Evolutionary conservation across 2,329 filamentous ascomycete species (phyloP).

Genomic region (Microthyrium microscopicum): DNA sequence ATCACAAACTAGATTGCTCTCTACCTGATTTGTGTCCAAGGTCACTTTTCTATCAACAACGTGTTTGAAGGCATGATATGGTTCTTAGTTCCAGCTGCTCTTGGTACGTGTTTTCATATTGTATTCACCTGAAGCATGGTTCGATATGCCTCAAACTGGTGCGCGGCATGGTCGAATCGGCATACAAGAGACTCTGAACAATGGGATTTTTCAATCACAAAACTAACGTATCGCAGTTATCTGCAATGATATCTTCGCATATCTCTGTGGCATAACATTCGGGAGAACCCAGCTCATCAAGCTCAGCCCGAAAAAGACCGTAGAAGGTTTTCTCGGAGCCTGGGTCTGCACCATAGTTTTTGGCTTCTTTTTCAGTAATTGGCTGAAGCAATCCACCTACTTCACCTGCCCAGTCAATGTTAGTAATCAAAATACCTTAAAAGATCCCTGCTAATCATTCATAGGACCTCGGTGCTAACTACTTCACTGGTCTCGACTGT

Average conservation of each 20-base stretch:
- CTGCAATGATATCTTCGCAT: constrained; percentile 97
- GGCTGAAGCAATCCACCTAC: constrained; percentile 83
- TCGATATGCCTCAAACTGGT: too few relatives aligned
- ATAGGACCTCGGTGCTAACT: constrained; percentile 73
- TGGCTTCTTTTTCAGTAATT: constrained; percentile 62
- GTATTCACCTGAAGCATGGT: too few relatives aligned
- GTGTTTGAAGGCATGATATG: constrained; percentile 99
- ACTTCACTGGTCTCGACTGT: constrained; percentile 81
- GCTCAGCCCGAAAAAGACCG: constrained; percentile 96
- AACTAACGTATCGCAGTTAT: too few relatives aligned
- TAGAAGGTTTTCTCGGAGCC: constrained; percentile 90
- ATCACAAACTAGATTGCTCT: too few relatives aligned
- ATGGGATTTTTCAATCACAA: too few relatives aligned
- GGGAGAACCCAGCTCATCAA: constrained; percentile 95
- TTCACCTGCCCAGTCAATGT: constrained; percentile 95
- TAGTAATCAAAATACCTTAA: constrained; percentile 15
- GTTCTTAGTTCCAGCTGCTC: constrained; percentile 90
- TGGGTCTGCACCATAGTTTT: constrained; percentile 92
- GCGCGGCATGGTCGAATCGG: too few relatives aligned
- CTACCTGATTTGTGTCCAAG: constrained; percentile 92
- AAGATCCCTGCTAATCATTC: constrained; percentile 9
- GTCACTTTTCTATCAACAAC: constrained; percentile 99
- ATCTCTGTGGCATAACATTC: constrained; percentile 93
- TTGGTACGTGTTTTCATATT: too few relatives aligned
- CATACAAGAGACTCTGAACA: too few relatives aligned